Percentiles rank a stretch among this genome's conserved stretches.
phyloP scores from a whole-genome alignment of 208 protist genomes.

The Crithidia mellificae region DNA sequence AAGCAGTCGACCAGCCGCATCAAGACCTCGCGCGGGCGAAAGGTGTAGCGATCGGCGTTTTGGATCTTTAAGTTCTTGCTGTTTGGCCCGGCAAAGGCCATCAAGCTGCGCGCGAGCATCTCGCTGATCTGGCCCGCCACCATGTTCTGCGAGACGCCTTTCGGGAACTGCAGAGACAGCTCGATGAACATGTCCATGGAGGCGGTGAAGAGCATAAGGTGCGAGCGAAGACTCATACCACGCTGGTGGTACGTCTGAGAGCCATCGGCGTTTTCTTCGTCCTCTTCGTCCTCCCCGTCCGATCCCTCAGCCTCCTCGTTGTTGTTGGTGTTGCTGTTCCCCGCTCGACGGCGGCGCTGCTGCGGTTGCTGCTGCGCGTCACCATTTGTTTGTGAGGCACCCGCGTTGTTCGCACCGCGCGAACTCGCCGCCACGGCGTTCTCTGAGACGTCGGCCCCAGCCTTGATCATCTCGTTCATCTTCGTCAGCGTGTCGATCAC shows the following conservation, averaged over 20 bases:
- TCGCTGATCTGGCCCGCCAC: slow-evolving; percentile 87
- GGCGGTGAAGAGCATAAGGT: slow-evolving; percentile 78
- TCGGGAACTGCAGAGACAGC: slow-evolving; percentile 71
- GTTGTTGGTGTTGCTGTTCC: not conserved
- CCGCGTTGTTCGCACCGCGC: not conserved
- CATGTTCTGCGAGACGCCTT: slow-evolving; percentile 87
- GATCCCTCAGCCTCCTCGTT: slow-evolving; percentile 17
- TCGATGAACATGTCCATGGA: slow-evolving; percentile 88
- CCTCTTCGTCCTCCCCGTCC: slow-evolving; percentile 39
- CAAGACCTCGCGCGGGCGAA: slow-evolving; percentile 79
- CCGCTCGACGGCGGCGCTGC: not conserved
- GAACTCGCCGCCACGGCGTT: slow-evolving; percentile 36
- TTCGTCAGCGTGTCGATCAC: slow-evolving; percentile 78
- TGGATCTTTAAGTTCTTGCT: slow-evolving; percentile 82
- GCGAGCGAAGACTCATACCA: slow-evolving; percentile 61
- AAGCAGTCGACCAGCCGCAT: slow-evolving; percentile 79
- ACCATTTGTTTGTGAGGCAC: not conserved
- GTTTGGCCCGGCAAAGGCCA: slow-evolving; percentile 79
- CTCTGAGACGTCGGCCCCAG: slow-evolving; percentile 66
- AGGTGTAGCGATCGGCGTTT: slow-evolving; percentile 75
- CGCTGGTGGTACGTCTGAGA: slow-evolving; percentile 76
- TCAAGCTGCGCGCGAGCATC: slow-evolving; percentile 83
- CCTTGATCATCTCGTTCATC: slow-evolving; percentile 80
- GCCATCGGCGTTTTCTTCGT: slow-evolving; percentile 49
- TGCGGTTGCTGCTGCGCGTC: not conserved